These are phyloP conservation scores for Hypsizygus marmoreus DNA, from an alignment of 768 basidiomycete species.

Conservation along the genomic window DNA sequence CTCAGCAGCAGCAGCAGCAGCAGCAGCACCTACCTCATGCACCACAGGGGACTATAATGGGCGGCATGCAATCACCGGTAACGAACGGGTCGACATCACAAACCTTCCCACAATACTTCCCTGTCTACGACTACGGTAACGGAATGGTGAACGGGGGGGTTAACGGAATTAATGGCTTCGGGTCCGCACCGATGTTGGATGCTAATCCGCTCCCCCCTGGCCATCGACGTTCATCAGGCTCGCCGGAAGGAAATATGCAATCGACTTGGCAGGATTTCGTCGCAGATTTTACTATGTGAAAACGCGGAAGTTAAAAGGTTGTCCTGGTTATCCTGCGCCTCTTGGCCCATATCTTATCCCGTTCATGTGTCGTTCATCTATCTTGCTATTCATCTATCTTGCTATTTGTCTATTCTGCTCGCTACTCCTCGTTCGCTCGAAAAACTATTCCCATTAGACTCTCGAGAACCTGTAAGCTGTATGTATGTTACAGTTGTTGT, in stretches of 20 bases:
- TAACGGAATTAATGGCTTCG: conserved; percentile 20
- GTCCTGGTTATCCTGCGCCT: too few species aligned
- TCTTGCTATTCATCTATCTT: too few species aligned
- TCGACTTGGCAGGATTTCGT: conserved; percentile 69
- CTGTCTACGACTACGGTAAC: conserved; percentile 70
- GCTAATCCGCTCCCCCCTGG: conserved; percentile 37
- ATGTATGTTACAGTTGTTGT: too few species aligned
- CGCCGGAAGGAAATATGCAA: conserved; percentile 64
- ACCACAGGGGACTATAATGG: conserved; percentile 15
- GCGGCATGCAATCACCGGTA: conserved; percentile 2
- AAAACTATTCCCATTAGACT: too few species aligned
- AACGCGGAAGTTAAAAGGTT: too few species aligned
- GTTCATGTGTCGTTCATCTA: too few species aligned
- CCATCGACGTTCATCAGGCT: conserved; percentile 48
- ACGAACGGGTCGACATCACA: conserved; percentile 14
- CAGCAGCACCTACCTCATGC: conserved; percentile 21
- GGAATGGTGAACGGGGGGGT: conserved; percentile 26
- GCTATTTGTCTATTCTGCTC: too few species aligned
- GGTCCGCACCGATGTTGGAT: conserved; percentile 38
- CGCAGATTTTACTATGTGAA: conserved; percentile 39
- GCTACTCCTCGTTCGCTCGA: too few species aligned
- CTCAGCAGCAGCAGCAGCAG: conserved; percentile 19
- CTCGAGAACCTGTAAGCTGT: too few species aligned
- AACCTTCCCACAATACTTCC: conserved; percentile 71
- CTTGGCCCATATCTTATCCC: too few species aligned